Evolutionary conservation across 805 yeast genomes (phyloP).

Genomic region (Saccharomycopsis guyanensis): DNA sequence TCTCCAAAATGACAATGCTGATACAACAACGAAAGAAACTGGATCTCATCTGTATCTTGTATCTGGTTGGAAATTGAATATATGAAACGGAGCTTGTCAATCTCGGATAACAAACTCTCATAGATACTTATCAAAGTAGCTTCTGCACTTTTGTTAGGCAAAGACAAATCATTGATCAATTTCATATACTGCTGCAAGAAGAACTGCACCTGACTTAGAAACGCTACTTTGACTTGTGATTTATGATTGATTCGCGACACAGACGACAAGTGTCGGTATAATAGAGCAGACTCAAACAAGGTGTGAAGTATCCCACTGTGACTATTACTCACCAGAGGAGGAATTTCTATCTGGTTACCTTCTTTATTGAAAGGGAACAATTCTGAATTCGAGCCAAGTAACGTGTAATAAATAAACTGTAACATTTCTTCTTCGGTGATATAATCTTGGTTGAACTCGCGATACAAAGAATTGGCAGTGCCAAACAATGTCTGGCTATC

Average conservation of each 20-base stretch:
- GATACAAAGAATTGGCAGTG: constrained; percentile 27
- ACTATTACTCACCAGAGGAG: constrained; percentile 47
- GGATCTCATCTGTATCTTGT: constrained; percentile 34
- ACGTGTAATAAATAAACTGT: constrained; percentile 42
- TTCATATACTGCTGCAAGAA: constrained; percentile 37
- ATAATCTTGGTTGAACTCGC: constrained; percentile 30
- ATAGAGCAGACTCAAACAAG: constrained; percentile 64
- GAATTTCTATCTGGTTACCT: constrained; percentile 33
- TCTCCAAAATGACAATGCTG: constrained; percentile 60
- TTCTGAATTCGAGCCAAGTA: constrained; percentile 57
- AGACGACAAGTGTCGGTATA: constrained; percentile 42
- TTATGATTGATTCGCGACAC: constrained; percentile 26
- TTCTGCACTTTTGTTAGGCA: constrained; percentile 28
- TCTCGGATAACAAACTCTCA: constrained; percentile 40
- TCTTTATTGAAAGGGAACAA: constrained; percentile 37
- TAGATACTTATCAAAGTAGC: constrained; percentile 27
- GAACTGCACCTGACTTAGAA: constrained; percentile 38
- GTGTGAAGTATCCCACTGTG: constrained; percentile 46
- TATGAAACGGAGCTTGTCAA: constrained; percentile 51
- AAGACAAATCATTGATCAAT: constrained; percentile 36
- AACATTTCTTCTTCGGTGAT: constrained; percentile 37
- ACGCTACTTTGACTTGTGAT: constrained; percentile 58
- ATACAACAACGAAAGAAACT: constrained; percentile 46
- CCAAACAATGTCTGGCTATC: constrained; percentile 15
- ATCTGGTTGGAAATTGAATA: constrained; percentile 35